phyloP scores from a whole-genome alignment of 345 rosid species.

The Firmiana major region DNA sequence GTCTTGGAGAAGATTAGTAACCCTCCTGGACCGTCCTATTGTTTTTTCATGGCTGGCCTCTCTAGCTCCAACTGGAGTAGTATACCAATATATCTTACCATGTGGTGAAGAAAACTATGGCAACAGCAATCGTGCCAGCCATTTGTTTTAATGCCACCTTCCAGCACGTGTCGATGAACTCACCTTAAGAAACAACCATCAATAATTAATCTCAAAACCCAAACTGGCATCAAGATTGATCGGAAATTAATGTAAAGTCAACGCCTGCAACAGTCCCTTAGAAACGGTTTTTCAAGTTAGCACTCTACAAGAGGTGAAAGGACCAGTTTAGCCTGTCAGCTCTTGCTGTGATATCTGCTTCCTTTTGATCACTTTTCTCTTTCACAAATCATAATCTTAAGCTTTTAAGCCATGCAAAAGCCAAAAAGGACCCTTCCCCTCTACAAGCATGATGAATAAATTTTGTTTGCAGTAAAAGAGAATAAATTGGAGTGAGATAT shows the following conservation, averaged over 20 bases:
- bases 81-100: not conserved
- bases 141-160: not conserved
- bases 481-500: too few relatives aligned
- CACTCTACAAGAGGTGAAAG: conserved; percentile 2
- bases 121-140: not conserved
- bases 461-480: too few relatives aligned
- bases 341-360: not conserved
- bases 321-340: conserved; percentile 4
- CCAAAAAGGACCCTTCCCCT: not conserved
- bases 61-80: not conserved
- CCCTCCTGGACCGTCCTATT: not conserved
- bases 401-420: not conserved
- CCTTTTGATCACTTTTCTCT: not conserved
- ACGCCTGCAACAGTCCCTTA: not conserved
- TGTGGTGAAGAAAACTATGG: not conserved
- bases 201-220: not conserved
- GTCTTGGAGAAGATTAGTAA: not conserved
- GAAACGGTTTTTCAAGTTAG: conserved; percentile 4
- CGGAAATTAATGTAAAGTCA: conserved; percentile 3
- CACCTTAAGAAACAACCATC: not conserved
- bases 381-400: not conserved
- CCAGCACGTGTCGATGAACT: not conserved
- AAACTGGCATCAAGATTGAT: not conserved
- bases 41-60: not conserved
- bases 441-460: not conserved